Evolutionary conservation across 371 early-diverging fungal species (phyloP).

Genomic region (Mortierella sp.): DNA sequence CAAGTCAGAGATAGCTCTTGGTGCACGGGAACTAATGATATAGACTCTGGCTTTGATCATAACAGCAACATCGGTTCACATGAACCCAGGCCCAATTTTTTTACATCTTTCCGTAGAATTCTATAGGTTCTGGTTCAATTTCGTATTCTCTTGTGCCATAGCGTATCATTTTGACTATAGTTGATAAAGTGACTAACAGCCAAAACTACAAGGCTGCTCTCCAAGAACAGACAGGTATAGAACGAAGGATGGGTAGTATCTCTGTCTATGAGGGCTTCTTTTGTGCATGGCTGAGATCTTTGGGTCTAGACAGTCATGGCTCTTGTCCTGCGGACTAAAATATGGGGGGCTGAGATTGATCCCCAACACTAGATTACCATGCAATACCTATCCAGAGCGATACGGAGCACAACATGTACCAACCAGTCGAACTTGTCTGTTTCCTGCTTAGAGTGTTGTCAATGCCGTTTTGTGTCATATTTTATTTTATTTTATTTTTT

Average conservation of each 20-base stretch:
- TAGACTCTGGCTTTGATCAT: neutral
- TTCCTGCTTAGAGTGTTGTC: neutral
- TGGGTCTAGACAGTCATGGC: neutral
- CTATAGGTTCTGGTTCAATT: neutral
- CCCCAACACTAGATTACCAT: neutral
- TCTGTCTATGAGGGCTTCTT: neutral
- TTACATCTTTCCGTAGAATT: conserved; percentile 10
- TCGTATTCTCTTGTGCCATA: neutral
- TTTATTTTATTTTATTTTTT: neutral
- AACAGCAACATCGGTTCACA: neutral
- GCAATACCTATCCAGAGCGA: too few species aligned
- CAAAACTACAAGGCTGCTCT: neutral
- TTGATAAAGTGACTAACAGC: neutral
- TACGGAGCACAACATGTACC: neutral
- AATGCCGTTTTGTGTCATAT: neutral
- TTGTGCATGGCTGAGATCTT: neutral
- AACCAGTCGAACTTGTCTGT: too few species aligned
- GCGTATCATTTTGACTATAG: neutral
- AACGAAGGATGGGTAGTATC: neutral
- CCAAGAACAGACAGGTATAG: too few species aligned
- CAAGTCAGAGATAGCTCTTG: conserved; percentile 42
- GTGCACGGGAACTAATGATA: conserved; percentile 21
- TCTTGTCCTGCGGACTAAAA: conserved; percentile 23
- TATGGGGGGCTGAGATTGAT: neutral
- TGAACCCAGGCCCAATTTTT: neutral